phyloP scores from a whole-genome alignment of 176 grass and related monocot species.

The Zea mays region Zm-B73-REFERENCE-NAM-5.0 NC_050102.1:156213501-156214000 shows the following conservation, averaged over 20 bases:
- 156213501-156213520: not conserved
- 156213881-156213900: slow-evolving; percentile 58
- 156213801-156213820: slow-evolving; percentile 54
- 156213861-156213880: slow-evolving; percentile 52
- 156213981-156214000: slow-evolving; percentile 55
- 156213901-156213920: slow-evolving; percentile 53
- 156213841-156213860: slow-evolving; percentile 48
- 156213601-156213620: slow-evolving; percentile 12
- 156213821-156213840: slow-evolving; percentile 39
- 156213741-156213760: slow-evolving; percentile 32
- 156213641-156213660: slow-evolving; percentile 39
- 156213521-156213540: slow-evolving; percentile 42
- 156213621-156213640: slow-evolving; percentile 62
- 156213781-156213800: slow-evolving; percentile 38
- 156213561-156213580: slow-evolving; percentile 48
- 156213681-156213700: slow-evolving; percentile 17
- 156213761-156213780: slow-evolving; percentile 36
- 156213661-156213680: slow-evolving; percentile 5
- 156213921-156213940: slow-evolving; percentile 48
- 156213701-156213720: slow-evolving; percentile 41
- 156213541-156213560: not conserved
- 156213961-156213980: slow-evolving; percentile 42
- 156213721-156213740: slow-evolving; percentile 38
- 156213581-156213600: not conserved
- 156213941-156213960: slow-evolving; percentile 14